phyloP scores from a whole-genome alignment of 805 yeast species.

The Crinitomyces ghanaensis region DNA sequence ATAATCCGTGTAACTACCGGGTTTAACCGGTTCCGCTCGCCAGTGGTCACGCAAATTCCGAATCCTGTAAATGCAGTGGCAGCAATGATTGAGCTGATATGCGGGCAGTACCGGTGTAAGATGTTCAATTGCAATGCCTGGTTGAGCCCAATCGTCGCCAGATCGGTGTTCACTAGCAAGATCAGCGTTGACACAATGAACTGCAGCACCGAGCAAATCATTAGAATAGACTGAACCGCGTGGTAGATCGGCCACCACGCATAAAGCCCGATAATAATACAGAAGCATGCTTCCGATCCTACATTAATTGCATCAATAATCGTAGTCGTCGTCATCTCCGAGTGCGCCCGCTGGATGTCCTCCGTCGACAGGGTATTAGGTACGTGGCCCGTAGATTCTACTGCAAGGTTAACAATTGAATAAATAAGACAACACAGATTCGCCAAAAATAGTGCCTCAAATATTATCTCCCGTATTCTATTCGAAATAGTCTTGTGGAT shows the following conservation, averaged over 20 bases:
- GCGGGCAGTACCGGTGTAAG: slow-evolving; percentile 3
- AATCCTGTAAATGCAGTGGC: slow-evolving; percentile 19
- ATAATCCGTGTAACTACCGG: slow-evolving; percentile 13
- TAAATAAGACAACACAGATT: slow-evolving; percentile 2
- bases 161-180: slow-evolving; percentile 2
- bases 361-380: background rate
- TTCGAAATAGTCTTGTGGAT: background rate
- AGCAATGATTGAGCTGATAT: slow-evolving; percentile 10
- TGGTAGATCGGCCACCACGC: slow-evolving; percentile 5
- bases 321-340: slow-evolving; percentile 2
- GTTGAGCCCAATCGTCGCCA: background rate
- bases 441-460: background rate
- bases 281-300: slow-evolving; percentile 3
- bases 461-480: background rate
- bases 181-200: slow-evolving; percentile 4
- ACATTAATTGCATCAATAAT: slow-evolving; percentile 1
- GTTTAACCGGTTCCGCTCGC: slow-evolving; percentile 17
- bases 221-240: slow-evolving; percentile 1
- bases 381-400: background rate
- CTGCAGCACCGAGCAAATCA: slow-evolving; percentile 4
- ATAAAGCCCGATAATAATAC: slow-evolving; percentile 2
- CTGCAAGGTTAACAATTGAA: slow-evolving; percentile 2
- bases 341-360: background rate
- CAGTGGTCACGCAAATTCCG: slow-evolving; percentile 13
- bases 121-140: background rate